phyloP scores from a whole-genome alignment of 2,329 filamentous ascomycete species.

The Aspergillus phoenicis region DNA sequence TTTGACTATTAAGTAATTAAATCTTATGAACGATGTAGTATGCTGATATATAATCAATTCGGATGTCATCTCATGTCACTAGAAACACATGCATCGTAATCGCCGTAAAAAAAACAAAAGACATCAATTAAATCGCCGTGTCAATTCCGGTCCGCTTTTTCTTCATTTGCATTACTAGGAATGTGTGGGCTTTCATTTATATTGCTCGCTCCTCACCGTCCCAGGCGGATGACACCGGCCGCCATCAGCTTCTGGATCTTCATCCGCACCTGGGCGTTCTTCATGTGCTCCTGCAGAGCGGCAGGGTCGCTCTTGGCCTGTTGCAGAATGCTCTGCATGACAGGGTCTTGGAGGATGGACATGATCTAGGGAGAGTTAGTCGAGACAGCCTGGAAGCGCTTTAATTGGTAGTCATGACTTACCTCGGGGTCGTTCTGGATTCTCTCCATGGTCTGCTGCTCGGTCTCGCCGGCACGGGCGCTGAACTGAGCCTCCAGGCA shows the following conservation, averaged over 20 bases:
- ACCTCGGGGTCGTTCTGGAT: slow-evolving; percentile 90
- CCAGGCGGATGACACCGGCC: slow-evolving; percentile 85
- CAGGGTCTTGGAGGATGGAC: slow-evolving; percentile 86
- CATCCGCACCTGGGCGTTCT: slow-evolving; percentile 77
- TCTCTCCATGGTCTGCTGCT: slow-evolving; percentile 91
- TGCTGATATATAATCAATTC: not conserved
- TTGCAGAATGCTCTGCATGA: slow-evolving; percentile 97
- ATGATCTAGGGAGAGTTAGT: slow-evolving; percentile 63
- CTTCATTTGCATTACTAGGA: slow-evolving; percentile 1
- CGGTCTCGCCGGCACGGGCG: slow-evolving; percentile 88
- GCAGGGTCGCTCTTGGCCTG: slow-evolving; percentile 93
- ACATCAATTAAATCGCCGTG: slow-evolving; percentile 1
- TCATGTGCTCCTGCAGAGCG: slow-evolving; percentile 95
- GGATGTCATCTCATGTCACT: slow-evolving; percentile 7
- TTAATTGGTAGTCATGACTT: slow-evolving; percentile 37
- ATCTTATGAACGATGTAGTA: not conserved
- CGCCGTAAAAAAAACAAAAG: slow-evolving; percentile 5
- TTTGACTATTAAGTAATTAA: too few species aligned
- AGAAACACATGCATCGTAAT: slow-evolving; percentile 10
- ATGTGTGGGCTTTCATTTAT: not conserved
- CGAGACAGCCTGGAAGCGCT: not conserved
- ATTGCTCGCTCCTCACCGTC: slow-evolving; percentile 47
- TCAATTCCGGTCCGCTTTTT: slow-evolving; percentile 4
- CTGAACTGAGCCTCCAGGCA: slow-evolving; percentile 87
- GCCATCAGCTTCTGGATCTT: slow-evolving; percentile 96